Evolutionary conservation across 208 protist genomes (phyloP).

Genomic region (Paratrypanosoma confusum): DNA sequence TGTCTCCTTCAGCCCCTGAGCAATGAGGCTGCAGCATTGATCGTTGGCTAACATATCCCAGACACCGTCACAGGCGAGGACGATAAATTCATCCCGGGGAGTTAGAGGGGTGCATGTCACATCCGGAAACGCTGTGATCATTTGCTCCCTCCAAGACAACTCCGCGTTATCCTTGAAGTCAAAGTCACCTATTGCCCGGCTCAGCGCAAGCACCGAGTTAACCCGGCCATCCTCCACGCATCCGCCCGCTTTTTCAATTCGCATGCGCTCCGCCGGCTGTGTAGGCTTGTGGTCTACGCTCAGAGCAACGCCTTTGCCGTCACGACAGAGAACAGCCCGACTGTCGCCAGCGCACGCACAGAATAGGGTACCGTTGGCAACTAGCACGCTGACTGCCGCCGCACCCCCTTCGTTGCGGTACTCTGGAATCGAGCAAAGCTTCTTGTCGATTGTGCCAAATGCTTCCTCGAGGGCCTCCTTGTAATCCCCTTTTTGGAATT

Average conservation of each 20-base stretch:
- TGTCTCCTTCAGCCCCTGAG: constrained; percentile 23
- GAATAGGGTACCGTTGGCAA: constrained; percentile 48
- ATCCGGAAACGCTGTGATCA: constrained; percentile 75
- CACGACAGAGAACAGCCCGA: constrained; percentile 74
- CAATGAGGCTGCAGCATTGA: constrained; percentile 49
- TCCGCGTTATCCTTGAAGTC: constrained; percentile 74
- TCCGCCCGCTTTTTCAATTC: constrained; percentile 81
- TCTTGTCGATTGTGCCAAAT: constrained; percentile 53
- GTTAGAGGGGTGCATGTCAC: constrained; percentile 21
- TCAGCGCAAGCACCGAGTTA: constrained; percentile 89
- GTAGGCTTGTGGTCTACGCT: constrained; percentile 87
- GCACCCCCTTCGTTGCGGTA: constrained; percentile 58
- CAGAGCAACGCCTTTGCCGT: constrained; percentile 48
- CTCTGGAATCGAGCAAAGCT: constrained; percentile 23
- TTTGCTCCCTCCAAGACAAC: constrained; percentile 50
- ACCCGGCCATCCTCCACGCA: constrained; percentile 79
- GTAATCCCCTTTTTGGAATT: constrained; percentile 13
- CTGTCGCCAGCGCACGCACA: constrained; percentile 90
- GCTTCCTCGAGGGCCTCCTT: constrained; percentile 48
- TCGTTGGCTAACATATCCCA: constrained; percentile 89
- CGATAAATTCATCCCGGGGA: constrained; percentile 74
- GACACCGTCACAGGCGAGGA: constrained; percentile 89
- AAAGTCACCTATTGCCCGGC: constrained; percentile 89
- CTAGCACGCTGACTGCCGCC: constrained; percentile 68
- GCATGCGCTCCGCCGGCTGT: constrained; percentile 41